A percentile compares a stretch with the other conserved stretches of the same genome.
These are phyloP conservation scores for Gaultheria prostrata DNA, from an alignment of 148 eudicot species.

Conservation along the genomic window DNA sequence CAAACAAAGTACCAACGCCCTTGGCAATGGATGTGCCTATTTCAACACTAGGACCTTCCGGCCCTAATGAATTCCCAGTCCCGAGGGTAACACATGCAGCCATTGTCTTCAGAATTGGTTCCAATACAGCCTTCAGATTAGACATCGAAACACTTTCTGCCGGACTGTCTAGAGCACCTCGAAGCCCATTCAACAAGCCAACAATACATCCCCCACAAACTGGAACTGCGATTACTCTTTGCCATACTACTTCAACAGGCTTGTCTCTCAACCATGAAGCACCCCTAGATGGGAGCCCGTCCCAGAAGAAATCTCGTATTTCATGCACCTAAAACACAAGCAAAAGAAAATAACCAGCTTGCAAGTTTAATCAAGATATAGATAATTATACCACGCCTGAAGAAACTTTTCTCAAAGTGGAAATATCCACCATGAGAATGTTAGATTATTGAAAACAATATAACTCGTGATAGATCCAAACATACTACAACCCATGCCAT, in stretches of 20 bases:
- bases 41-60: constrained; percentile 98
- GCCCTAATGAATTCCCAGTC: constrained; percentile 91
- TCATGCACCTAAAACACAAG: constrained; percentile 67
- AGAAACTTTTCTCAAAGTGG: not conserved
- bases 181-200: constrained; percentile 51
- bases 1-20: constrained; percentile 56
- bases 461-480: not conserved
- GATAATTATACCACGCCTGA: not conserved
- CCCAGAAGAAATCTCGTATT: constrained; percentile 85
- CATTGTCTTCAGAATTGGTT: constrained; percentile 65
- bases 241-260: constrained; percentile 54
- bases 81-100: constrained; percentile 92
- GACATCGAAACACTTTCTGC: constrained; percentile 27
- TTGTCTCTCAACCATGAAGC: constrained; percentile 89
- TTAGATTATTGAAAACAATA: not conserved
- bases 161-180: constrained; percentile 42
- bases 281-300: constrained; percentile 71
- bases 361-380: not conserved
- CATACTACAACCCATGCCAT: not conserved
- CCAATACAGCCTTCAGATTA: constrained; percentile 38
- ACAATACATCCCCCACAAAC: constrained; percentile 78
- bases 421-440: not conserved
- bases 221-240: constrained; percentile 66
- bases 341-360: constrained; percentile 6
- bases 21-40: constrained; percentile 84